These are phyloP conservation scores for Starmerella tilneyi DNA, from an alignment of 805 yeast genomes.

Conservation along the genomic window DNA sequence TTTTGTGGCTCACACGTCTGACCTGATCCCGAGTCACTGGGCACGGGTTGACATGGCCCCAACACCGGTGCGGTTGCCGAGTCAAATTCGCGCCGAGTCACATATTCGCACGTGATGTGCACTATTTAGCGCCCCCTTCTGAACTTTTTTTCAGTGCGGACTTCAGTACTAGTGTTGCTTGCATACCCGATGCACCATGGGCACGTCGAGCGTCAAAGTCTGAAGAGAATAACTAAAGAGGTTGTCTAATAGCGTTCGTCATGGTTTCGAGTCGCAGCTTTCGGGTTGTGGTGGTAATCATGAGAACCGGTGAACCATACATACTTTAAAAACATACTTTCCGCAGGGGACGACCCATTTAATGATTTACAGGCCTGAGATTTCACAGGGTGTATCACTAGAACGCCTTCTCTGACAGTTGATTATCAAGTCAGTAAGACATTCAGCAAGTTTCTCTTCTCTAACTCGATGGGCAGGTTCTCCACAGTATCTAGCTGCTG, in stretches of 20 bases:
- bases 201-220: conserved; percentile 27
- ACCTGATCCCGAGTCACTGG: background rate
- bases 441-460: too few species aligned
- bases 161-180: conserved; percentile 29
- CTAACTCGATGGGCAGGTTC: too few species aligned
- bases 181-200: conserved; percentile 21
- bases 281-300: conserved; percentile 19
- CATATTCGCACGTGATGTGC: too few species aligned
- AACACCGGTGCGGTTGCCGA: background rate
- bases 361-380: too few species aligned
- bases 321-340: too few species aligned
- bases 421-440: too few species aligned
- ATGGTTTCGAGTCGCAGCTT: conserved; percentile 18
- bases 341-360: too few species aligned
- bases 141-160: conserved; percentile 26
- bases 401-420: too few species aligned
- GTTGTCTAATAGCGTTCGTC: conserved; percentile 29
- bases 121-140: too few species aligned
- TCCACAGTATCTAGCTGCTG: too few species aligned
- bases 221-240: conserved; percentile 19
- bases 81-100: background rate
- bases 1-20: background rate
- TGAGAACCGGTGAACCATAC: conserved; percentile 29
- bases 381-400: too few species aligned
- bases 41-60: conserved; percentile 3